These are phyloP conservation scores for Millerozyma miso DNA, from an alignment of 805 yeast genomes.

Conservation along the genomic window DNA sequence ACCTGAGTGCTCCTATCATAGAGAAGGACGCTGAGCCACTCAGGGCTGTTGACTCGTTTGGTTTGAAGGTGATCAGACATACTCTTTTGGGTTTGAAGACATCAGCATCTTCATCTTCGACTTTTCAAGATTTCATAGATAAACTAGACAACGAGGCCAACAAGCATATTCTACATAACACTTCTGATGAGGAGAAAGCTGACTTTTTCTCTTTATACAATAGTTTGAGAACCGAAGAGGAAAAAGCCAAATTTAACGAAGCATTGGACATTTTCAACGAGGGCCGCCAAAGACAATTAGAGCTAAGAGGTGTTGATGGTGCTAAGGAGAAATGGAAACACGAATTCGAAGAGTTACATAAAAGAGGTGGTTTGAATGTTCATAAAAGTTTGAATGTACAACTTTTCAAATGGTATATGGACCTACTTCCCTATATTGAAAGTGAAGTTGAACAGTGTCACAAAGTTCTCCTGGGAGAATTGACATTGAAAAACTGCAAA, in stretches of 20 bases:
- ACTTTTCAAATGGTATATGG: slow-evolving; percentile 80
- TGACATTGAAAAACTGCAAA: slow-evolving; percentile 8
- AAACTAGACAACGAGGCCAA: slow-evolving; percentile 25
- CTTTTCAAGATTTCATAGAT: slow-evolving; percentile 21
- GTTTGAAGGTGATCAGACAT: slow-evolving; percentile 74
- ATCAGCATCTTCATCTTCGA: slow-evolving; percentile 12
- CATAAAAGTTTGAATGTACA: slow-evolving; percentile 64
- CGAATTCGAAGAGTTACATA: slow-evolving; percentile 63
- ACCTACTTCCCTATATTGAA: slow-evolving; percentile 64
- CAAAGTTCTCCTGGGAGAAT: slow-evolving; percentile 32
- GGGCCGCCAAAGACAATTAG: slow-evolving; percentile 72
- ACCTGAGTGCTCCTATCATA: slow-evolving; percentile 30
- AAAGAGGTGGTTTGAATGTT: slow-evolving; percentile 53
- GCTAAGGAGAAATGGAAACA: slow-evolving; percentile 88
- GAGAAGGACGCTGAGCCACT: slow-evolving; percentile 55
- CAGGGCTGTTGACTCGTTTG: slow-evolving; percentile 68
- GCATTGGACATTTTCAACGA: slow-evolving; percentile 67
- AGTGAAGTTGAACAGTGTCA: slow-evolving; percentile 60
- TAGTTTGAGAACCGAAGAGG: slow-evolving; percentile 41
- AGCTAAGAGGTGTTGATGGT: slow-evolving; percentile 74
- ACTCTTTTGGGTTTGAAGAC: slow-evolving; percentile 49
- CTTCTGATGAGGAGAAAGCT: slow-evolving; percentile 36
- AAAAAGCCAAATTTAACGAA: slow-evolving; percentile 50
- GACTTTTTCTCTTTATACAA: slow-evolving; percentile 69
- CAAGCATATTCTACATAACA: slow-evolving; percentile 23